phyloP scores from a whole-genome alignment of 495 filamentous ascomycete species.

The Podospora appendiculata region DNA sequence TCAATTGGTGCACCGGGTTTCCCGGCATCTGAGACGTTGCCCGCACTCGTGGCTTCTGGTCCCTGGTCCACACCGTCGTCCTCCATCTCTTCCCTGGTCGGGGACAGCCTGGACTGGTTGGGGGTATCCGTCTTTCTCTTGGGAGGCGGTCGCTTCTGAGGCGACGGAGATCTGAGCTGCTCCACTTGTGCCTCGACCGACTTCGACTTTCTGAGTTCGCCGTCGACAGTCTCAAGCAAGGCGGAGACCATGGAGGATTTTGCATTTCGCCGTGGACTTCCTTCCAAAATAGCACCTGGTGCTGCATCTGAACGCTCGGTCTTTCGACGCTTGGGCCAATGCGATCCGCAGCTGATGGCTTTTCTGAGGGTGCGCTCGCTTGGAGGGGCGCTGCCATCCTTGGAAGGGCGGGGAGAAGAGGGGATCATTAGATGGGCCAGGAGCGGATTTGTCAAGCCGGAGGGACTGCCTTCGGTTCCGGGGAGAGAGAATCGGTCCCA shows the following conservation, averaged over 20 bases:
- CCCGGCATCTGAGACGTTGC: neutral
- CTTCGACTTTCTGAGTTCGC: slow-evolving; percentile 27
- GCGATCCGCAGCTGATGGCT: slow-evolving; percentile 64
- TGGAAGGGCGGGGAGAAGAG: slow-evolving; percentile 60
- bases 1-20: slow-evolving; percentile 14
- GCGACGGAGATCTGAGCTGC: slow-evolving; percentile 21
- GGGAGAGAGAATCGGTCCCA: slow-evolving; percentile 67
- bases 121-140: neutral
- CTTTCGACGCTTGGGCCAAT: slow-evolving; percentile 56
- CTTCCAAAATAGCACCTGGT: slow-evolving; percentile 3
- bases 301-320: slow-evolving; percentile 22
- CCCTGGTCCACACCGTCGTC: no score
- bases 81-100: neutral
- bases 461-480: slow-evolving; percentile 24
- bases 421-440: slow-evolving; percentile 58
- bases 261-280: slow-evolving; percentile 18
- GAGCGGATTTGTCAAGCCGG: slow-evolving; percentile 35
- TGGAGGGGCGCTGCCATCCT: slow-evolving; percentile 32
- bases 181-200: slow-evolving; percentile 12
- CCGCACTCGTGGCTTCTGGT: no score
- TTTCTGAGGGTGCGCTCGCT: slow-evolving; percentile 52
- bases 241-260: slow-evolving; percentile 47
- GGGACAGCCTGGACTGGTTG: neutral
- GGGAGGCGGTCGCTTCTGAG: slow-evolving; percentile 13
- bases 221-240: slow-evolving; percentile 34